Conservation (phyloP, 495 filamentous ascomycete species). For the Durotheca rogersii region DNA sequence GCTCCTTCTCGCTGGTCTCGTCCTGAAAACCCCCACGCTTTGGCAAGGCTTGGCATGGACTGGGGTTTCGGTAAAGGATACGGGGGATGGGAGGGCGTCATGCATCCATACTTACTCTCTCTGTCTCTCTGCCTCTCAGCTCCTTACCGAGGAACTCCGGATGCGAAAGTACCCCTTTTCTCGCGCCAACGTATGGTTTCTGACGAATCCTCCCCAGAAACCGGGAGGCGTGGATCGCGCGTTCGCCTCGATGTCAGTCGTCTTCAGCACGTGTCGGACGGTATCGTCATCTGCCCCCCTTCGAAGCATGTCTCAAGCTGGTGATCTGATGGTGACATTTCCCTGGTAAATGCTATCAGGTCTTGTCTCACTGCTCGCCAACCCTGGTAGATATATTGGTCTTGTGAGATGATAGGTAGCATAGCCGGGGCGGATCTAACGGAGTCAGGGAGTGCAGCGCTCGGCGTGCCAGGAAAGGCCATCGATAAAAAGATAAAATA, state of each 20-base stretch:
- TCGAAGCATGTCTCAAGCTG: slow-evolving; percentile 10
- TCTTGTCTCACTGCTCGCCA: slow-evolving; percentile 5
- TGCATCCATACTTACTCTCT: slow-evolving; percentile 31
- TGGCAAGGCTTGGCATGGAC: slow-evolving; percentile 21
- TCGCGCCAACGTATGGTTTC: not conserved
- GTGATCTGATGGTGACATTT: slow-evolving; percentile 6
- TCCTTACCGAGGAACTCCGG: slow-evolving; percentile 19
- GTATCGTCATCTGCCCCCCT: slow-evolving; percentile 9
- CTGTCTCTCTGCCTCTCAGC: too few relatives aligned
- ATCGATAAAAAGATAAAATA: slow-evolving; percentile 7
- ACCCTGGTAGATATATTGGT: slow-evolving; percentile 11
- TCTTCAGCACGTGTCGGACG: slow-evolving; percentile 18
- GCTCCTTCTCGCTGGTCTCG: not conserved
- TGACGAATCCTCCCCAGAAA: slow-evolving; percentile 6
- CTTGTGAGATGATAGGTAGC: slow-evolving; percentile 9
- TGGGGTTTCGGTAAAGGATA: slow-evolving; percentile 23
- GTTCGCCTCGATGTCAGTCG: slow-evolving; percentile 11
- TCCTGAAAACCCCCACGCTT: slow-evolving; percentile 21
- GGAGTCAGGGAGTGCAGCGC: too few relatives aligned
- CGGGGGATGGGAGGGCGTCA: slow-evolving; percentile 21
- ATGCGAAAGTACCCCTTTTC: slow-evolving; percentile 6
- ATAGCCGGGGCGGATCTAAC: too few relatives aligned
- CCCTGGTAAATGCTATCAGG: slow-evolving; percentile 3
- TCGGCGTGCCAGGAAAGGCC: too few relatives aligned
- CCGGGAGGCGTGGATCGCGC: not conserved